These are phyloP conservation scores for Houttuynia cordata DNA, from an alignment of 164 flowering plant genomes.

Conservation along the genomic window DNA sequence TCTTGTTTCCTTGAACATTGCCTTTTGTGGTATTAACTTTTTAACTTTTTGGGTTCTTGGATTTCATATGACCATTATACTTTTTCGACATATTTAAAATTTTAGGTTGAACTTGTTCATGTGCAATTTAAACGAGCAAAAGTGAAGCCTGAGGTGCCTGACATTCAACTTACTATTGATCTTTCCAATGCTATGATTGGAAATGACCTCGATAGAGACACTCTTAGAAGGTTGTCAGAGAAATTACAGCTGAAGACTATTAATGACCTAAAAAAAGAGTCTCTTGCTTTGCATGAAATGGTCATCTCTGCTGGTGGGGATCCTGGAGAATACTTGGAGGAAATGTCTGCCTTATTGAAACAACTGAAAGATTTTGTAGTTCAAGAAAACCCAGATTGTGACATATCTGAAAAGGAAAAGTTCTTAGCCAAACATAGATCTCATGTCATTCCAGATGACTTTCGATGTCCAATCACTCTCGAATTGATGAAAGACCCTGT, in stretches of 20 bases:
- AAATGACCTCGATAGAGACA: slow-evolving; percentile 36
- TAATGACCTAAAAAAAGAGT: slow-evolving; percentile 67
- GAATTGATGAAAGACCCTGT: slow-evolving; percentile 96
- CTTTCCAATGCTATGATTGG: slow-evolving; percentile 38
- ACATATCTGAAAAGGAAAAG: slow-evolving; percentile 34
- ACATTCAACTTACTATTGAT: slow-evolving; percentile 48
- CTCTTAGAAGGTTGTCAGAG: slow-evolving; percentile 62
- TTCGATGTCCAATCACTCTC: slow-evolving; percentile 81
- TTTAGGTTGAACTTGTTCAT: slow-evolving; percentile 71
- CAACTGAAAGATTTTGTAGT: slow-evolving; percentile 54
- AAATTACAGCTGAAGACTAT: slow-evolving; percentile 57
- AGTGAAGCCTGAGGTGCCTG: slow-evolving; percentile 40
- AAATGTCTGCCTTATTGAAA: slow-evolving; percentile 51
- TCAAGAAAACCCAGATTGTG: slow-evolving; percentile 34
- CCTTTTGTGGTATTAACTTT: no score
- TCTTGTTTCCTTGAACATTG: no score
- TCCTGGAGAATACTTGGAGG: slow-evolving; percentile 41
- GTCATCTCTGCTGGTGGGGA: slow-evolving; percentile 40
- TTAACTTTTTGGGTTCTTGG: neutral
- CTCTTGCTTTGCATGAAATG: slow-evolving; percentile 58
- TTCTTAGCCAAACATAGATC: slow-evolving; percentile 51
- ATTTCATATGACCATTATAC: neutral
- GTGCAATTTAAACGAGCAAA: slow-evolving; percentile 73
- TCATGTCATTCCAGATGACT: slow-evolving; percentile 85
- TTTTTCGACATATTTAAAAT: no score